Conservation (phyloP, 495 filamentous ascomycete species). For the Podospora anserina region DNA sequence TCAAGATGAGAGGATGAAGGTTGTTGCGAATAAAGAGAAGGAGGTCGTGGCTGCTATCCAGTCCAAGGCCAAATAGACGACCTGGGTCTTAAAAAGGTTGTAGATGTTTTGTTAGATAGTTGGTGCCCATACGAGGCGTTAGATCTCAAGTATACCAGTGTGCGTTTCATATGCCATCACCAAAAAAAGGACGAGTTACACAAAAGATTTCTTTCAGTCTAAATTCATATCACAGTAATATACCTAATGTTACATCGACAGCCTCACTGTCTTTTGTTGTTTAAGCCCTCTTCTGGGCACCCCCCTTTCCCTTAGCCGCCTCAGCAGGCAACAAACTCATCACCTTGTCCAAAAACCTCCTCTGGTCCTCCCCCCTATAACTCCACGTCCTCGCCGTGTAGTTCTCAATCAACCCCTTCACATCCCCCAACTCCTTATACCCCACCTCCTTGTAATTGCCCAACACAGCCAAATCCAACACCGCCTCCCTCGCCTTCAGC, state of each 20-base stretch:
- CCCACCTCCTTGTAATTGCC: slow-evolving; percentile 40
- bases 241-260: neutral
- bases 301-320: slow-evolving; percentile 1
- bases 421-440: slow-evolving; percentile 32
- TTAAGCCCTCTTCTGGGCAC: slow-evolving; percentile 20
- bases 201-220: neutral
- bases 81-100: neutral
- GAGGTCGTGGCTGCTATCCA: slow-evolving; percentile 50
- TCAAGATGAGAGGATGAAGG: slow-evolving; percentile 63
- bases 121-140: neutral
- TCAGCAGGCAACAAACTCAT: slow-evolving; percentile 25
- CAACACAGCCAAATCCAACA: slow-evolving; percentile 39
- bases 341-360: slow-evolving; percentile 29
- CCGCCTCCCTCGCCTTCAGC: slow-evolving; percentile 32
- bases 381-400: slow-evolving; percentile 31
- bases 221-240: neutral
- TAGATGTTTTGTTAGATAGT: neutral
- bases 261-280: neutral
- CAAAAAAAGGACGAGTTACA: neutral
- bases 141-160: neutral
- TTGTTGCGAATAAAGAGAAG: slow-evolving; percentile 68
- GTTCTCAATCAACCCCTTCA: slow-evolving; percentile 32
- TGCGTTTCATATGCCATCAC: neutral
- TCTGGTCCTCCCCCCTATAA: slow-evolving; percentile 23
- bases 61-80: slow-evolving; percentile 14